phyloP scores from a whole-genome alignment of 2,329 filamentous ascomycete species.

The Bimuria novae-zelandiae region DNA sequence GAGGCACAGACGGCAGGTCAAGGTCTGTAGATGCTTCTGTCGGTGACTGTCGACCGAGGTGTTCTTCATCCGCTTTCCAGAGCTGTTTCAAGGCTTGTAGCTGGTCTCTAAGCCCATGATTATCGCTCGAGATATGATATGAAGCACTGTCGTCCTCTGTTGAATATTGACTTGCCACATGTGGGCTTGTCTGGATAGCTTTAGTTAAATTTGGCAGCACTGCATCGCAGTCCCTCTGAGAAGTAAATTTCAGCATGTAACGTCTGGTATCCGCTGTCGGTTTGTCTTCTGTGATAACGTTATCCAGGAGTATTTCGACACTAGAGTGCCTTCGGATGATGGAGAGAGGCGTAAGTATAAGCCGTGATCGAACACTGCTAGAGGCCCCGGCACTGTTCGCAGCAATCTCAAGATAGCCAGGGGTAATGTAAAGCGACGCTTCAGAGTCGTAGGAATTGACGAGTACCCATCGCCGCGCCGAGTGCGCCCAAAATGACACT shows the following conservation, averaged over 20 bases:
- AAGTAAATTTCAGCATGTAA: conserved; percentile 12
- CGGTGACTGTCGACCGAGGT: not conserved
- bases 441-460: not conserved
- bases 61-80: not conserved
- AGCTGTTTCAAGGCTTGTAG: not conserved
- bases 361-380: not conserved
- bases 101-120: not conserved
- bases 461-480: not conserved
- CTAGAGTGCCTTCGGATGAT: not conserved
- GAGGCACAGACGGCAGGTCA: not conserved
- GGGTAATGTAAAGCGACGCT: not conserved
- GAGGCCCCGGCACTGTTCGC: not conserved
- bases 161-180: not conserved
- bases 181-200: conserved; percentile 1
- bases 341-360: not conserved
- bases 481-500: not conserved
- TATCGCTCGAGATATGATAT: not conserved
- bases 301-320: conserved; percentile 8
- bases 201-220: conserved; percentile 11
- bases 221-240: conserved; percentile 8
- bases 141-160: not conserved
- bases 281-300: conserved; percentile 1
- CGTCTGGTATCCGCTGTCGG: not conserved
- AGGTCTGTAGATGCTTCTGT: not conserved
- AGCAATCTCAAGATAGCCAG: not conserved